Percentiles rank a stretch among this genome's conserved stretches.
Conservation (phyloP, 306 rosid species). For the Cucurbita ficifolia region DNA sequence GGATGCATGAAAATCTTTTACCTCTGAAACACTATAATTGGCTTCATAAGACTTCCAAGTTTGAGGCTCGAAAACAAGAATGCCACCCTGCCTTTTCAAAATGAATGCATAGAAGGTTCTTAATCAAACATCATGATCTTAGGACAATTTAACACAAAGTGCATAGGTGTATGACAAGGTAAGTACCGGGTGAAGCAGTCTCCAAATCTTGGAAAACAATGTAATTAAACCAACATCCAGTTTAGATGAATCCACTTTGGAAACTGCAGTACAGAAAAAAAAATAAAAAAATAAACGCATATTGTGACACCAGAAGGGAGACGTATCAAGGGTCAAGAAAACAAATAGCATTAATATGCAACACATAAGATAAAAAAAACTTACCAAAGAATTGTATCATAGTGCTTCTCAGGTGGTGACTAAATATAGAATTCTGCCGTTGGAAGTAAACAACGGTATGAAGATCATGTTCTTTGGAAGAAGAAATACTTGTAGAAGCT, state of each 20-base stretch:
- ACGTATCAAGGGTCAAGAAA: neutral
- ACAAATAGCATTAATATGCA: neutral
- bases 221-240: constrained; percentile 77
- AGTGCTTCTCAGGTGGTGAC: constrained; percentile 34
- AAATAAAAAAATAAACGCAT: neutral
- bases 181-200: constrained; percentile 62
- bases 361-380: constrained; percentile 2
- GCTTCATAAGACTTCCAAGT: constrained; percentile 78
- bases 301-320: neutral
- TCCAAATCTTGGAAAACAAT: constrained; percentile 69
- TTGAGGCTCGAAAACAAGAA: constrained; percentile 88
- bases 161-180: neutral
- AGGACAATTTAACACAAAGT: neutral
- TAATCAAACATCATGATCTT: neutral
- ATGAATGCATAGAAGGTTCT: constrained; percentile 1
- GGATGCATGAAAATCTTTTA: neutral
- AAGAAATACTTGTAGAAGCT: constrained; percentile 17
- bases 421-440: constrained; percentile 54
- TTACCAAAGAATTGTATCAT: constrained; percentile 77
- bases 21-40: constrained; percentile 35
- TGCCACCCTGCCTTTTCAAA: constrained; percentile 53
- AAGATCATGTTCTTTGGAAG: constrained; percentile 28
- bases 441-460: constrained; percentile 38
- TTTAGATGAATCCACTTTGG: constrained; percentile 92
- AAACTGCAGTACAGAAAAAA: constrained; percentile 45